Conservation (phyloP, 768 basidiomycete species). For the Dioszegia aurantiaca region DNA sequence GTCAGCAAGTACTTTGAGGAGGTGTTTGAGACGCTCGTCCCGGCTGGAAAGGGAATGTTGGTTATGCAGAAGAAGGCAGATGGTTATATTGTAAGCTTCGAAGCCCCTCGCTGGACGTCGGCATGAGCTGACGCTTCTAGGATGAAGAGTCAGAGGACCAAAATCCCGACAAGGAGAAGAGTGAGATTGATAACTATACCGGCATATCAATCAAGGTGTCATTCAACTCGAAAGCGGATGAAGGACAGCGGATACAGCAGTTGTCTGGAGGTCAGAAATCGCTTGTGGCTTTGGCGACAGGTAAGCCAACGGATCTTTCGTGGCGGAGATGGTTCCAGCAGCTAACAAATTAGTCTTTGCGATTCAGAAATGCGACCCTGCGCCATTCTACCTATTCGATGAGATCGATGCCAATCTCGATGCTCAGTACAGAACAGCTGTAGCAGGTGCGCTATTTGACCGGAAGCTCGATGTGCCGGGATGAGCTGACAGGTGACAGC, state of each 20-base stretch:
- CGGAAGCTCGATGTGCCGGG: neutral
- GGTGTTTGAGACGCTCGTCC: conserved; percentile 93
- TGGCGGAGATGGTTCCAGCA: neutral
- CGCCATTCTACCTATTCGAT: conserved; percentile 99
- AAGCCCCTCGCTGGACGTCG: no score
- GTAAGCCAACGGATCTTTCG: conserved; percentile 53
- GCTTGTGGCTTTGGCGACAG: conserved; percentile 88
- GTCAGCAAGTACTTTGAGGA: conserved; percentile 96
- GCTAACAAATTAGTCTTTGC: conserved; percentile 69
- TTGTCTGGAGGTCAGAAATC: conserved; percentile 97
- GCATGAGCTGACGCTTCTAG: conserved; percentile 16
- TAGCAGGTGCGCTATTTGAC: conserved; percentile 69
- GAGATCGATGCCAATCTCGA: conserved; percentile 99
- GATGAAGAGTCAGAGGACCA: conserved; percentile 49
- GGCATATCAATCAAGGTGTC: conserved; percentile 98
- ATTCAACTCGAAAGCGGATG: conserved; percentile 97
- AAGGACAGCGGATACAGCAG: conserved; percentile 93
- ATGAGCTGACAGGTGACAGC: conserved; percentile 55
- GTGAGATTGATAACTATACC: conserved; percentile 81
- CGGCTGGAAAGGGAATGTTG: conserved; percentile 82
- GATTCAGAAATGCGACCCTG: conserved; percentile 98
- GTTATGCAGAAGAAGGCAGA: conserved; percentile 91
- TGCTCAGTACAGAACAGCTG: conserved; percentile 94
- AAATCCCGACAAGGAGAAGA: conserved; percentile 32
- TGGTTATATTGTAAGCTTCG: conserved; percentile 58